Evolutionary conservation across 352 stramenopile species (phyloP).

Genomic region (Phytophthora multivora): DNA sequence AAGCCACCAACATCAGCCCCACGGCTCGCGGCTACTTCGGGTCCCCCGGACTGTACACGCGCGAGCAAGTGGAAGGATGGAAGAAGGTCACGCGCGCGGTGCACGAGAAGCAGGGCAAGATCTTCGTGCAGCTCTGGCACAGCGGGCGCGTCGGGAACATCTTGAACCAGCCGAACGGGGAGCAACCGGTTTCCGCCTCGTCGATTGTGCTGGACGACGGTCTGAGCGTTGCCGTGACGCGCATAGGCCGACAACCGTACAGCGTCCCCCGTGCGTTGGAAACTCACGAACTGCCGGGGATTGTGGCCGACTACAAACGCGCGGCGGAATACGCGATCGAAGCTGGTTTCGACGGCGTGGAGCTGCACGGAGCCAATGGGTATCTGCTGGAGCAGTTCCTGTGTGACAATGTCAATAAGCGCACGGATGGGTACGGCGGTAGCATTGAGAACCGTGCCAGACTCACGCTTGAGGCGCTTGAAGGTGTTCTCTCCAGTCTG

Average conservation of each 20-base stretch:
- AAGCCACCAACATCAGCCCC: constrained; percentile 59
- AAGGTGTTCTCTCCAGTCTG: constrained; percentile 38
- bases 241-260: constrained; percentile 33
- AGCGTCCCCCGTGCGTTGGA: constrained; percentile 64
- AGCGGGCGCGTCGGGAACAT: constrained; percentile 71
- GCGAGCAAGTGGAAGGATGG: constrained; percentile 58
- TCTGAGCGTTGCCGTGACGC: constrained; percentile 30
- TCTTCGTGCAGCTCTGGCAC: constrained; percentile 90
- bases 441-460: constrained; percentile 76
- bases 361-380: constrained; percentile 33
- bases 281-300: constrained; percentile 68
- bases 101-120: constrained; percentile 75
- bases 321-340: constrained; percentile 25
- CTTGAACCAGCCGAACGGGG: constrained; percentile 54
- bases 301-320: constrained; percentile 30
- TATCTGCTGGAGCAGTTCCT: constrained; percentile 42
- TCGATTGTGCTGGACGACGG: constrained; percentile 22
- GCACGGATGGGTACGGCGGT: constrained; percentile 52
- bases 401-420: constrained; percentile 29
- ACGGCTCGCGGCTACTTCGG: constrained; percentile 46
- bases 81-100: constrained; percentile 66
- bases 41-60: constrained; percentile 51
- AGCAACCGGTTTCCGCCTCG: constrained; percentile 54
- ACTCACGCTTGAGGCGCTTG: constrained; percentile 66
- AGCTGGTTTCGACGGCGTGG: constrained; percentile 34